These are phyloP conservation scores for Kregervanrija fluxuum DNA, from an alignment of 805 yeast genomes.

Conservation along the genomic window DNA sequence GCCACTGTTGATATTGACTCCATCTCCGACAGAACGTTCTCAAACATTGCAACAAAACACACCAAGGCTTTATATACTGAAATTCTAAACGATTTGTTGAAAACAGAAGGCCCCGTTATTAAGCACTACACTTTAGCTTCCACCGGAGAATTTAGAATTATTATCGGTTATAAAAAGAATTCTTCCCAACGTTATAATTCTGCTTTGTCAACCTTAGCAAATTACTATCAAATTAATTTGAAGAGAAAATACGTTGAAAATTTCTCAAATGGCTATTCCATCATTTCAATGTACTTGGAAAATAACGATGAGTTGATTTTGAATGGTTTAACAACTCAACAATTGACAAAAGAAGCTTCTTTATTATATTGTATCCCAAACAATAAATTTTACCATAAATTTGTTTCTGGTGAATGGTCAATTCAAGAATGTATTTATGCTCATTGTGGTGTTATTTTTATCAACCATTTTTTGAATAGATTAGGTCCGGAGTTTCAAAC, in stretches of 20 bases:
- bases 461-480: constrained; percentile 89
- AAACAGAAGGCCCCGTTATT: constrained; percentile 86
- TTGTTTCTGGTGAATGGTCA: constrained; percentile 70
- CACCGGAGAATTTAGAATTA: constrained; percentile 75
- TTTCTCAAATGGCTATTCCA: constrained; percentile 80
- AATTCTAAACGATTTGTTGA: constrained; percentile 59
- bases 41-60: constrained; percentile 67
- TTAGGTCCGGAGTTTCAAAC: constrained; percentile 84
- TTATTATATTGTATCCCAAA: constrained; percentile 86
- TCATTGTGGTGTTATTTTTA: constrained; percentile 87
- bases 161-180: constrained; percentile 81
- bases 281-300: constrained; percentile 78
- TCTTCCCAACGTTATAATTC: constrained; percentile 83
- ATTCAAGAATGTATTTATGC: constrained; percentile 93
- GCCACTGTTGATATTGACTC: constrained; percentile 46
- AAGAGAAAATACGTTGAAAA: constrained; percentile 92
- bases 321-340: constrained; percentile 57
- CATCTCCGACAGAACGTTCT: constrained; percentile 75
- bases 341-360: constrained; percentile 90
- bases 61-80: constrained; percentile 73
- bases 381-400: constrained; percentile 68
- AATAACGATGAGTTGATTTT: constrained; percentile 41
- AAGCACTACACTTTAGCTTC: constrained; percentile 77
- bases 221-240: constrained; percentile 78
- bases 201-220: constrained; percentile 78